phyloP scores from a whole-genome alignment of 805 yeast genomes.

The Cyberlindnera bimundalis region DNA sequence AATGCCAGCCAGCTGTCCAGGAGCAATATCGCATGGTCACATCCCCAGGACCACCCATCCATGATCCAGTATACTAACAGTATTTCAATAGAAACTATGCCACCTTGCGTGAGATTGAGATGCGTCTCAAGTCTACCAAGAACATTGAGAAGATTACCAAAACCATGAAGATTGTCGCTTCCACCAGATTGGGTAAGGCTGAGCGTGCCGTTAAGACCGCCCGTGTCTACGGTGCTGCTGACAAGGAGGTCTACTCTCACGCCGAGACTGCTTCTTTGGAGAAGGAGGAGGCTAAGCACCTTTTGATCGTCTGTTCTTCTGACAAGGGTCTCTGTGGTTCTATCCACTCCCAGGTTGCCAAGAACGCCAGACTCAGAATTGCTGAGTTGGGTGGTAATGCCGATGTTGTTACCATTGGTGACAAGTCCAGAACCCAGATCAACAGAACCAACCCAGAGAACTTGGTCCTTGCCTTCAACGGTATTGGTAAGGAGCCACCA shows the following conservation, averaged over 20 bases:
- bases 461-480: constrained; percentile 75
- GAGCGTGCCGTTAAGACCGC: constrained; percentile 91
- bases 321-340: constrained; percentile 99
- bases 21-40: too few species aligned
- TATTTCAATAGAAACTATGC: constrained; percentile 76
- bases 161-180: constrained; percentile 99
- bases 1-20: too few species aligned
- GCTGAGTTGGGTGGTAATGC: constrained; percentile 55
- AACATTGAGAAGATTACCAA: constrained; percentile 99
- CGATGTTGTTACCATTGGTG: constrained; percentile 89
- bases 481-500: constrained; percentile 97
- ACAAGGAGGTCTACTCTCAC: constrained; percentile 70
- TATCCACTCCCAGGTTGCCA: constrained; percentile 91
- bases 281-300: constrained; percentile 48
- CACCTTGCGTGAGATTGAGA: constrained; percentile 97
- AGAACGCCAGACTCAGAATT: constrained; percentile 72
- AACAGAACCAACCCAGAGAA: constrained; percentile 72
- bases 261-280: constrained; percentile 70
- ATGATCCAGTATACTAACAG: constrained; percentile 24
- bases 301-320: constrained; percentile 85
- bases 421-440: constrained; percentile 87
- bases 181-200: constrained; percentile 93
- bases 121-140: constrained; percentile 95
- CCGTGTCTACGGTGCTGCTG: constrained; percentile 78
- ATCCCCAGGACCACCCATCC: too few species aligned